phyloP scores from a whole-genome alignment of 345 rosid species.

The Combretum micranthum region DNA sequence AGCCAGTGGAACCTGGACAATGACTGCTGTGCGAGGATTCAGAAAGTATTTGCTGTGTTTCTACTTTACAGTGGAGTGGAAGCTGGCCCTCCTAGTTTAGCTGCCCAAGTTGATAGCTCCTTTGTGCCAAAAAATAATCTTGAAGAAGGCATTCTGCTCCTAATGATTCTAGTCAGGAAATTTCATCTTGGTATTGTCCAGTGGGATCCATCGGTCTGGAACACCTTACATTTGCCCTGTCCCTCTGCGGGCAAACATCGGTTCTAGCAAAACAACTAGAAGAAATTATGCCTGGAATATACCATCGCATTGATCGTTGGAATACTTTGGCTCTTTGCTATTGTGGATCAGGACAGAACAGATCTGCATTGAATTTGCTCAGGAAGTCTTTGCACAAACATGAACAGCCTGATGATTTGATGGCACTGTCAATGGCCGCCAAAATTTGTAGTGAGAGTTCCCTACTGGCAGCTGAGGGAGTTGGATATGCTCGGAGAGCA shows the following conservation, averaged over 20 bases:
- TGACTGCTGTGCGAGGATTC: constrained; percentile 73
- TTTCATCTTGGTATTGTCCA: constrained; percentile 46
- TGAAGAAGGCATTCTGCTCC: constrained; percentile 89
- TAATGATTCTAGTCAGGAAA: constrained; percentile 72
- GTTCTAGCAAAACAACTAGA: constrained; percentile 72
- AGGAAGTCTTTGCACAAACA: constrained; percentile 78
- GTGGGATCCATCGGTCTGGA: constrained; percentile 88
- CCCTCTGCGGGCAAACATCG: constrained; percentile 70
- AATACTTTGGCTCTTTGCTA: constrained; percentile 75
- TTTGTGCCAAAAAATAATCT: constrained; percentile 77
- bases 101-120: constrained; percentile 67
- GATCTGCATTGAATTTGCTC: constrained; percentile 59
- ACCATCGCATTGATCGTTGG: constrained; percentile 81
- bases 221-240: constrained; percentile 70
- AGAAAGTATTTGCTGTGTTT: constrained; percentile 78
- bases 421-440: constrained; percentile 69
- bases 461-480: constrained; percentile 78
- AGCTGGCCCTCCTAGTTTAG: constrained; percentile 74
- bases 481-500: constrained; percentile 62
- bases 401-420: constrained; percentile 64
- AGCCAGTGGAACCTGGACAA: constrained; percentile 83
- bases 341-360: constrained; percentile 50
- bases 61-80: constrained; percentile 82
- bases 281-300: constrained; percentile 74
- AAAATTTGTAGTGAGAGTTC: constrained; percentile 76